phyloP scores from a whole-genome alignment of 768 basidiomycete species.

The Leucosporidium creatinivorum region DNA sequence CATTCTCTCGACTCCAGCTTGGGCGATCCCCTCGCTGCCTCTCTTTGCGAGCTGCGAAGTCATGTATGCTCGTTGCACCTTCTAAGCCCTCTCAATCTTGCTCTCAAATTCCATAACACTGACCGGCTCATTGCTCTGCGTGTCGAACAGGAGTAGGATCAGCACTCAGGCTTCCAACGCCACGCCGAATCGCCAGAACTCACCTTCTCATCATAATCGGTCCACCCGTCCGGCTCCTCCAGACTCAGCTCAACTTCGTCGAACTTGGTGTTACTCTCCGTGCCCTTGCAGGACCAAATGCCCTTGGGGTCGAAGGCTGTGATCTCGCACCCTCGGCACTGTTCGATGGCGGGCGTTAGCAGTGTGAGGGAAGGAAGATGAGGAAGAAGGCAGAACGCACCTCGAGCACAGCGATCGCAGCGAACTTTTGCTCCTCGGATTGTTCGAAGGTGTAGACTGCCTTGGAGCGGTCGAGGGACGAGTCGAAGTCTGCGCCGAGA shows the following conservation, averaged over 20 bases:
- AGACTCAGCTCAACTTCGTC: slow-evolving; percentile 34
- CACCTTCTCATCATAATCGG: slow-evolving; percentile 87
- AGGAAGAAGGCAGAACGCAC: too few relatives aligned
- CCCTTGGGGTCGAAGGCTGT: slow-evolving; percentile 68
- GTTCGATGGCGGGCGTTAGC: too few relatives aligned
- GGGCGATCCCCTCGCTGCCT: too few relatives aligned
- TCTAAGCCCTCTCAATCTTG: slow-evolving; percentile 59
- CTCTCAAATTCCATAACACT: slow-evolving; percentile 62
- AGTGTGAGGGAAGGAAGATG: too few relatives aligned
- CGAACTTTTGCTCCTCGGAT: slow-evolving; percentile 50
- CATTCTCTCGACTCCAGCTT: too few relatives aligned
- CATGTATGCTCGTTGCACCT: background rate
- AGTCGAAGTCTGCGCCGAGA: slow-evolving; percentile 34
- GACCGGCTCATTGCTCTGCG: slow-evolving; percentile 51
- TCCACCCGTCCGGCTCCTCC: slow-evolving; percentile 64
- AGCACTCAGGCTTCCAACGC: too few relatives aligned
- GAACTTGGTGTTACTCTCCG: slow-evolving; percentile 53
- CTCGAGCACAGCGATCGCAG: slow-evolving; percentile 63
- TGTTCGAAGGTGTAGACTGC: slow-evolving; percentile 54
- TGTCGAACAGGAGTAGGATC: background rate
- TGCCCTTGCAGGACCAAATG: slow-evolving; percentile 66
- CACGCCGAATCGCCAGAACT: too few relatives aligned
- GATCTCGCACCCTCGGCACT: slow-evolving; percentile 78
- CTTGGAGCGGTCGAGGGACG: slow-evolving; percentile 27
- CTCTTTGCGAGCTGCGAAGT: too few relatives aligned